Conservation (phyloP, 345 rosid genomes). For the Hibiscus tridactylites region DNA sequence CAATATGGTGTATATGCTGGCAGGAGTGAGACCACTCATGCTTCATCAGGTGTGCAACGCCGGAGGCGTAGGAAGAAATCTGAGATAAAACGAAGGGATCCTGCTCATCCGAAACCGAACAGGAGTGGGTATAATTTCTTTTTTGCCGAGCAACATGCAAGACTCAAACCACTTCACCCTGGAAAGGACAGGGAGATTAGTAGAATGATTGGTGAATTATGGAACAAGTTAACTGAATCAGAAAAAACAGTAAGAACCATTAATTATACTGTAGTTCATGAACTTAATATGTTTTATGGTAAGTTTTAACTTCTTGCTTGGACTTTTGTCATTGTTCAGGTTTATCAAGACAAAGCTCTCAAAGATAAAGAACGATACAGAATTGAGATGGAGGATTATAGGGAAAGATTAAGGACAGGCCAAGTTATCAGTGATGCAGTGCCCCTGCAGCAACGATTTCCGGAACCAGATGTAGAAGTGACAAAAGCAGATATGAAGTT, state of each 20-base stretch:
- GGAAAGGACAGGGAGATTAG: no score
- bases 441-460: conserved; percentile 65
- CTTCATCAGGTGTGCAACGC: conserved; percentile 42
- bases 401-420: conserved; percentile 54
- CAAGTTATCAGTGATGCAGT: conserved; percentile 55
- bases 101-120: no score
- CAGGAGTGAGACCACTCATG: conserved; percentile 17
- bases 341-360: conserved; percentile 73
- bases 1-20: conserved; percentile 21
- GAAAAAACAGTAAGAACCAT: conserved; percentile 32
- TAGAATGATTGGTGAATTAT: no score
- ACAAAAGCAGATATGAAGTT: conserved; percentile 36
- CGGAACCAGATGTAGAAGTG: conserved; percentile 39
- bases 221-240: no score
- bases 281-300: neutral
- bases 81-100: conserved; percentile 75
- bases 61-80: conserved; percentile 81
- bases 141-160: no score
- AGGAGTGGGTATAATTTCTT: no score
- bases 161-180: no score
- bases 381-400: conserved; percentile 77
- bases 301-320: neutral
- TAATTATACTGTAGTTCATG: neutral
- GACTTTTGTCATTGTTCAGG: conserved; percentile 24
- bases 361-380: conserved; percentile 86